Percentiles rank a stretch among this genome's conserved stretches.
Evolutionary conservation across 495 filamentous ascomycete species (phyloP).

Genomic region (Hypoxylon crocopeplum): DNA sequence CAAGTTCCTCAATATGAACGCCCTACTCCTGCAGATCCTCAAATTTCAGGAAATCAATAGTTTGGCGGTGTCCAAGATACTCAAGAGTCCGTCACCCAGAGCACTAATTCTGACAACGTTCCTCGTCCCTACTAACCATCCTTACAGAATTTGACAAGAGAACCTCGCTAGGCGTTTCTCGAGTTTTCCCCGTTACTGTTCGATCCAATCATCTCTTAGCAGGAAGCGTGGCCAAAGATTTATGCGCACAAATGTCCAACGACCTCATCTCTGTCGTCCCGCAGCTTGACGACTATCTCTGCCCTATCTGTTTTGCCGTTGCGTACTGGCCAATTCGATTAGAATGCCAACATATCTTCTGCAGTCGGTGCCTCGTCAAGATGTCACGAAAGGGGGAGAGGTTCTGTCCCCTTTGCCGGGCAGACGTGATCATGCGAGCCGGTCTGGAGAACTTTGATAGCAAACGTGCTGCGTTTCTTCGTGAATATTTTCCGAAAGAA

Average conservation of each 20-base stretch:
- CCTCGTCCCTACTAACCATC: slow-evolving; percentile 6
- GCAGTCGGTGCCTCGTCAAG: slow-evolving; percentile 74
- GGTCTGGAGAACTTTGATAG: slow-evolving; percentile 67
- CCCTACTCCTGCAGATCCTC: slow-evolving; percentile 67
- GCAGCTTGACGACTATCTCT: slow-evolving; percentile 74
- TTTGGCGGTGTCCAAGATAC: slow-evolving; percentile 72
- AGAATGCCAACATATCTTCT: slow-evolving; percentile 71
- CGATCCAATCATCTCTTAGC: slow-evolving; percentile 58
- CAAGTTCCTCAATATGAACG: slow-evolving; percentile 70
- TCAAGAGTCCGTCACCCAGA: slow-evolving; percentile 66
- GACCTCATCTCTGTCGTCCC: slow-evolving; percentile 71
- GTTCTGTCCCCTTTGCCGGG: slow-evolving; percentile 72
- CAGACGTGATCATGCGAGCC: slow-evolving; percentile 64
- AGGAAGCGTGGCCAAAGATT: slow-evolving; percentile 65
- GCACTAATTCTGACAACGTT: background rate
- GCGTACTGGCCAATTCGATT: slow-evolving; percentile 71
- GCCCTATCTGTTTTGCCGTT: slow-evolving; percentile 74
- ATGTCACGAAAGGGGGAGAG: slow-evolving; percentile 67
- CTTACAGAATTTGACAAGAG: slow-evolving; percentile 79
- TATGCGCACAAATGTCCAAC: slow-evolving; percentile 69
- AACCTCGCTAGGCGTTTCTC: slow-evolving; percentile 67
- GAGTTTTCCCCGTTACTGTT: slow-evolving; percentile 59
- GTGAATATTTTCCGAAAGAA: slow-evolving; percentile 74
- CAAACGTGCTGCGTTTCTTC: slow-evolving; percentile 64
- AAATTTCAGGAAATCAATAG: slow-evolving; percentile 78